Evolutionary conservation across 2,329 filamentous ascomycete genomes (phyloP).

Genomic region (Aureobasidium sp.): DNA sequence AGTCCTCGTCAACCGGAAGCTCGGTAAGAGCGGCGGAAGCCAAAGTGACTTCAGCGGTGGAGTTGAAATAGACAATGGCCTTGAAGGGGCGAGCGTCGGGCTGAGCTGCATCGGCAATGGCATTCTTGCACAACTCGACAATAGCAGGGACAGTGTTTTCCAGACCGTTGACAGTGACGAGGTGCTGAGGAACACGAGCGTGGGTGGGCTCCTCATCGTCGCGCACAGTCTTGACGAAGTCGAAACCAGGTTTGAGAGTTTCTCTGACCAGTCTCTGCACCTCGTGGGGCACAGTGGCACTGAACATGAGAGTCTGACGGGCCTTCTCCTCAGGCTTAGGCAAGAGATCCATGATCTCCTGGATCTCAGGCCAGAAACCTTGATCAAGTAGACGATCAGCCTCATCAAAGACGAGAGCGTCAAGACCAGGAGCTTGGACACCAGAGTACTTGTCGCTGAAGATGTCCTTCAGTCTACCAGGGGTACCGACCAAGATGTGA

Average conservation of each 20-base stretch:
- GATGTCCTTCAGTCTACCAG: slow-evolving; percentile 78
- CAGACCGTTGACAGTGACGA: slow-evolving; percentile 59
- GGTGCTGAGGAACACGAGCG: slow-evolving; percentile 71
- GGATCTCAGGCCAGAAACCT: slow-evolving; percentile 44
- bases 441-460: slow-evolving; percentile 57
- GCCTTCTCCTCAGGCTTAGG: slow-evolving; percentile 57
- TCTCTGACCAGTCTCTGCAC: slow-evolving; percentile 72
- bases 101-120: slow-evolving; percentile 39
- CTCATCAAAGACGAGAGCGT: slow-evolving; percentile 57
- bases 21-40: slow-evolving; percentile 52
- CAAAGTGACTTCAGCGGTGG: slow-evolving; percentile 64
- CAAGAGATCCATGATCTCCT: slow-evolving; percentile 44
- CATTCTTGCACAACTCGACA: slow-evolving; percentile 64
- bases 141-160: slow-evolving; percentile 71
- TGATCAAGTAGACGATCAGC: slow-evolving; percentile 61
- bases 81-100: slow-evolving; percentile 63
- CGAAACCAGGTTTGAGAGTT: slow-evolving; percentile 75
- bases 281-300: slow-evolving; percentile 79
- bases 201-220: slow-evolving; percentile 81
- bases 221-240: slow-evolving; percentile 83
- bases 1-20: slow-evolving; percentile 26
- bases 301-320: slow-evolving; percentile 90
- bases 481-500: slow-evolving; percentile 84
- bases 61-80: slow-evolving; percentile 88
- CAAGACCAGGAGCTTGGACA: slow-evolving; percentile 56